phyloP scores from a whole-genome alignment of 257 asterid species.

The Linaria vulgaris region DNA sequence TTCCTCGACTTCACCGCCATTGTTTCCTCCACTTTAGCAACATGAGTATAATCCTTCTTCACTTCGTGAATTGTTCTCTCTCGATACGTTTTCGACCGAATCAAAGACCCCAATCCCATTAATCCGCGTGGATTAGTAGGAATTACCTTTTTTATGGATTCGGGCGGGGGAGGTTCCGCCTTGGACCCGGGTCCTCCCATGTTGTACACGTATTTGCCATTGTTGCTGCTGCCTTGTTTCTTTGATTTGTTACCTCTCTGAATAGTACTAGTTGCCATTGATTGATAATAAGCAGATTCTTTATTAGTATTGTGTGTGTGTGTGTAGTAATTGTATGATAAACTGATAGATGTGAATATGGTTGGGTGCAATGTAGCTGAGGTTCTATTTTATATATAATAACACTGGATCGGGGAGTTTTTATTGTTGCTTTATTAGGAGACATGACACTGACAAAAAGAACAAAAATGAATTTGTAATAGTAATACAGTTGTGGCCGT shows the following conservation, averaged over 20 bases:
- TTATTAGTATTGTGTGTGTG: no score
- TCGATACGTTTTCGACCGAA: slow-evolving; percentile 54
- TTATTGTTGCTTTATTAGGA: no score
- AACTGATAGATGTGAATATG: neutral
- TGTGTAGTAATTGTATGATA: no score
- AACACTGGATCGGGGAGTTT: no score
- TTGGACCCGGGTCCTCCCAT: slow-evolving; percentile 27
- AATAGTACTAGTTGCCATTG: slow-evolving; percentile 37
- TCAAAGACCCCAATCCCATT: slow-evolving; percentile 44
- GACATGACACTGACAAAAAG: no score
- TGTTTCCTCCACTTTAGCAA: slow-evolving; percentile 24
- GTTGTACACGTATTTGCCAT: slow-evolving; percentile 45
- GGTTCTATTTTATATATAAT: no score
- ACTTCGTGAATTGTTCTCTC: slow-evolving; percentile 28
- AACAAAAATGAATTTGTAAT: no score
- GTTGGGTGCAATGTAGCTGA: no score
- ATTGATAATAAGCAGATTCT: neutral
- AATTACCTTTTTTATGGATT: slow-evolving; percentile 26
- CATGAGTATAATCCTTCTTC: neutral
- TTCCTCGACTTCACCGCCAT: slow-evolving; percentile 30
- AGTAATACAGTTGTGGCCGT: no score
- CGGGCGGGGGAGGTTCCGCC: slow-evolving; percentile 25
- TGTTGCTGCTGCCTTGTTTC: slow-evolving; percentile 31
- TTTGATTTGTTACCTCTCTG: slow-evolving; percentile 31
- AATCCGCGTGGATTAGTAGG: slow-evolving; percentile 26